Evolutionary conservation across 1,284 basidiomycete genomes (phyloP).

Genomic region (Ustilago curta): DNA sequence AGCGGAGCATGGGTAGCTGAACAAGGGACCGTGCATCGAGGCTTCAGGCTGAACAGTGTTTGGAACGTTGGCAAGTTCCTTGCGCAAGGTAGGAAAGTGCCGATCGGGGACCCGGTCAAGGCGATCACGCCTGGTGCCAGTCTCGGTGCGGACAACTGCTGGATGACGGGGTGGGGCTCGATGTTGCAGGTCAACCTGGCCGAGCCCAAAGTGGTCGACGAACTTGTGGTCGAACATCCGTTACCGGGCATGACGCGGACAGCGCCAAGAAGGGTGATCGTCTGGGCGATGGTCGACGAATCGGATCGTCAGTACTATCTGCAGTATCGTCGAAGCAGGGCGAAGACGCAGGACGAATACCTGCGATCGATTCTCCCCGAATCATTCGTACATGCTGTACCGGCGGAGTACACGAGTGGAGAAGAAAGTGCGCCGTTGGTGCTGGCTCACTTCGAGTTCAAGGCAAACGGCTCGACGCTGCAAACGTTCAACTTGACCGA

Average conservation of each 20-base stretch:
- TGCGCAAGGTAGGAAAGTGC: constrained; percentile 39
- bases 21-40: constrained; percentile 38
- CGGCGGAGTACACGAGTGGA: constrained; percentile 23
- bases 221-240: constrained; percentile 39
- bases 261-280: constrained; percentile 34
- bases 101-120: constrained; percentile 45
- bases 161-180: constrained; percentile 48
- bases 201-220: constrained; percentile 35
- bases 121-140: constrained; percentile 42
- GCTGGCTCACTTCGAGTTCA: constrained; percentile 30
- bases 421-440: constrained; percentile 24
- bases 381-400: constrained; percentile 20
- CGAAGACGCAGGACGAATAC: constrained; percentile 16
- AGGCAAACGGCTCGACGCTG: constrained; percentile 34
- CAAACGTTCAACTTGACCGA: constrained; percentile 36
- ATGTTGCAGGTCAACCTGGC: constrained; percentile 36
- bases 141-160: constrained; percentile 27
- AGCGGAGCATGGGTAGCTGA: constrained; percentile 34
- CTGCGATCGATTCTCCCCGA: constrained; percentile 14
- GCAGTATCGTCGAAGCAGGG: constrained; percentile 24
- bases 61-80: constrained; percentile 40
- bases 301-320: constrained; percentile 27
- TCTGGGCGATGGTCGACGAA: constrained; percentile 37
- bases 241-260: constrained; percentile 36
- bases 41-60: constrained; percentile 41